Conservation (phyloP, 768 basidiomycete species). For the Kwoniella dejecticola region DNA sequence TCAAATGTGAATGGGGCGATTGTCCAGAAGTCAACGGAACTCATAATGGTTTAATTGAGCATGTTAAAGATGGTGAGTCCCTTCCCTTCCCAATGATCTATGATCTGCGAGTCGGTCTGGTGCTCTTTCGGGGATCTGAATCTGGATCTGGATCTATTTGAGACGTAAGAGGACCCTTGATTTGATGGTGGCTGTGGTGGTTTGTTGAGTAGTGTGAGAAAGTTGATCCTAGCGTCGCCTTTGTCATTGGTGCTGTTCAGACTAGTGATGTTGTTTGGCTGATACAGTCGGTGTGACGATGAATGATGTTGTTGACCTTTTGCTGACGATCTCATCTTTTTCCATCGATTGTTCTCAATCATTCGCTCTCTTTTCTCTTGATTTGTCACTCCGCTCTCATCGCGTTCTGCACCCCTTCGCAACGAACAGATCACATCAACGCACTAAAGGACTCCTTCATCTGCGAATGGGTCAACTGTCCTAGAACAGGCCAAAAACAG, state of each 20-base stretch:
- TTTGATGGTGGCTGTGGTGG: neutral
- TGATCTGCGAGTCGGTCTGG: too few species aligned
- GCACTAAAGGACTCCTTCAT: slow-evolving; percentile 80
- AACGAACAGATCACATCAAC: slow-evolving; percentile 70
- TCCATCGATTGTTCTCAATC: neutral
- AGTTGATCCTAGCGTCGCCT: slow-evolving; percentile 2
- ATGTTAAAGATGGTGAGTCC: slow-evolving; percentile 74
- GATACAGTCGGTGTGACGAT: too few species aligned
- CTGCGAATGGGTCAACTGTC: slow-evolving; percentile 86
- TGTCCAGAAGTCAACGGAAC: slow-evolving; percentile 74
- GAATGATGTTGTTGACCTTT: too few species aligned
- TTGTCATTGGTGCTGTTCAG: too few species aligned
- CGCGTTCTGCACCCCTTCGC: neutral
- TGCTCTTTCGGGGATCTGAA: too few species aligned
- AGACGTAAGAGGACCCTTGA: too few species aligned
- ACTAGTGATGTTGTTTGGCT: too few species aligned
- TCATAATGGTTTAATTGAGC: slow-evolving; percentile 73
- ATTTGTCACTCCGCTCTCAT: neutral
- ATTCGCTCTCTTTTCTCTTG: too few species aligned
- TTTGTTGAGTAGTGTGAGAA: neutral
- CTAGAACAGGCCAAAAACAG: slow-evolving; percentile 76
- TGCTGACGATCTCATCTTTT: neutral
- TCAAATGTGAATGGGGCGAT: slow-evolving; percentile 74
- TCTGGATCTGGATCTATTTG: neutral
- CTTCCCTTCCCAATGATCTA: neutral